Base-by-base conservation (phyloP, 306 rosid species). In the Quercus ilex region DNA sequence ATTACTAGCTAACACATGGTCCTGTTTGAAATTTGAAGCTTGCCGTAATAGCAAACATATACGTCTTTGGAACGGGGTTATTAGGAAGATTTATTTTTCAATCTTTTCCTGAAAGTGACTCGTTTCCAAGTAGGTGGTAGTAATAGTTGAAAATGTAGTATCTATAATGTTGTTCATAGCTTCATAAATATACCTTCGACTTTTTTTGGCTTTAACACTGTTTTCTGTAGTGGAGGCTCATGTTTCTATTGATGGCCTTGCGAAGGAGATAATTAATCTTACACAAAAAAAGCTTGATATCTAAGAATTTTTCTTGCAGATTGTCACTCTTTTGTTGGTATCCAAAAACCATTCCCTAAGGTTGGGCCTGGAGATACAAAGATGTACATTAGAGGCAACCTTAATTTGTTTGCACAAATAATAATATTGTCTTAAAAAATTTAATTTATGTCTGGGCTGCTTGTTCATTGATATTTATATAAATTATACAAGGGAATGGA, bases 21-120 rank as follows among this genome's bases (percentile, higher is more conserved):
- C 43, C n/a, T 71, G 57, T 5, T 51, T 28, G 31, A 35, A 53
- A 73, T 58, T 82, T 84, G 30, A 73, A 58, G 21, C 77, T 76
- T 73, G 55, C 88, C 88, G 99, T 94, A 79, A 23, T 88, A 55
- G 92, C 92, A 23, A 91, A 94, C 87, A 88, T 94, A 56, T 77
- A 80, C 62, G 91, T 94, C 43, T 94, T 94, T 79, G 98, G 90
- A 85, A 87, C 88, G 65, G 98, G 98, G 83, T 90, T 94, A 73
- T 85, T 94, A 71, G 92, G 86, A 71, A 94, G 86, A 35, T 35
- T 92, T 73, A 83, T 97, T 92, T 82, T 94, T 94, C 83, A 84
- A 74, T 86, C 81, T 85, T 89, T 94, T 55, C 19, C 92, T 64
- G 78, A 94, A 82, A 94, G 90, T 83, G 21, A 86, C 57, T 86